Evolutionary conservation across 176 grass and related monocot species (phyloP), one percentile per base, ranked within the genome.

Genomic region (Elymus sibiricus): DNA sequence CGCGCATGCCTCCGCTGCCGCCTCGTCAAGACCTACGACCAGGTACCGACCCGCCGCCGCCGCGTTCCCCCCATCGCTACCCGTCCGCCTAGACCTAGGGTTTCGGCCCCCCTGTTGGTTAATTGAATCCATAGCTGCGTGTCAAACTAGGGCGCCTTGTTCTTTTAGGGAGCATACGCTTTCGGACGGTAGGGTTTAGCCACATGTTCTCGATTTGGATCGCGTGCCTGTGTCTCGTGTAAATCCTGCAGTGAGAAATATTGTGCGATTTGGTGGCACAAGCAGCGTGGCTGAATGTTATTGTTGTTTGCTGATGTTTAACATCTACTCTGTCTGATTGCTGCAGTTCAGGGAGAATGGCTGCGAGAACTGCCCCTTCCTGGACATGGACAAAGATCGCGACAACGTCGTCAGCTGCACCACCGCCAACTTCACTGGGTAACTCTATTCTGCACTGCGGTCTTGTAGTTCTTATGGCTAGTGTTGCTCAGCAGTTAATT

Each of bases 1-100:
- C 94, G 94, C 27, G 97, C 97, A 53, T 95, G 97, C 84, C 97
- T 98, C 77, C 94, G 94, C 13, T 98, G 97, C 79, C 94, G 97
- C 84, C 97, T 98, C 86, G 97, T 98, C 84, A 98, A 98, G 90
- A 98, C 97, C 84, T 98, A 98, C 86, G 94, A 98, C 65, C 92
- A 98, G 92, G 92, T 94, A 64, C 53, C 46, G 1, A 7, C n/a
- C 69, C 77, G 7, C 74, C 78, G 26, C 51, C 76, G 70, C 70
- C 24, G 70, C 70, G 9, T 58, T 32, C 16, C 26, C 42, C 10
- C 6, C 24, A 4, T 56, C n/a, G 0, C 26, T 19, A 0, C 51
- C 13, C 31, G 27, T 78, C 34, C 49, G 13, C 34, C 22, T 85
- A 47, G 80, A 28, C 56, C 42, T 82, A 46, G 11, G 43, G 81